phyloP scores from a whole-genome alignment of 2,329 filamentous ascomycete genomes.

The Biscogniauxia sp. region DNA sequence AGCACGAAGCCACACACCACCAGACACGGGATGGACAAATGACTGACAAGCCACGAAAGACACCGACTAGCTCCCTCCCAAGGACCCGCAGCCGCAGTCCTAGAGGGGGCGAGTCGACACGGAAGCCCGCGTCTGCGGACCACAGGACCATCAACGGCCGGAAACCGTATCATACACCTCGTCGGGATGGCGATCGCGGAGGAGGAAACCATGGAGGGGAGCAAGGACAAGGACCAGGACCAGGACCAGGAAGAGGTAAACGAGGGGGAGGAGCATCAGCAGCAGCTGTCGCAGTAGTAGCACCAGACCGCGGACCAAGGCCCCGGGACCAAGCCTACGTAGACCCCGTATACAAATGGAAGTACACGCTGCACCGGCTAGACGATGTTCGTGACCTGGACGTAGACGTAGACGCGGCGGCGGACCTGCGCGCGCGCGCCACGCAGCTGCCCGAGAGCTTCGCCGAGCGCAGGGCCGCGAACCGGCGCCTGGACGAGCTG shows the following conservation, averaged over 20 bases:
- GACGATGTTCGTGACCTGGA: not conserved
- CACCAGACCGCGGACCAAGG: too few species aligned
- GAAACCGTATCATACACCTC: not conserved
- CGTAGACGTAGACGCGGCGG: too few species aligned
- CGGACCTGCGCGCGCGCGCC: too few species aligned
- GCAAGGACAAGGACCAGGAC: too few species aligned
- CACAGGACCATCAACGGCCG: not conserved
- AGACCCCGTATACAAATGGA: not conserved
- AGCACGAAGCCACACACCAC: not conserved
- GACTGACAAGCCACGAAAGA: not conserved
- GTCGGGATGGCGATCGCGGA: not conserved
- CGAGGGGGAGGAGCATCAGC: too few species aligned
- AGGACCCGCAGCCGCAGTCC: not conserved
- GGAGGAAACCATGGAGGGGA: not conserved
- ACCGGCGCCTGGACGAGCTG: not conserved
- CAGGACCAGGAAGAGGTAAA: too few species aligned
- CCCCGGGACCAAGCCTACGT: not conserved
- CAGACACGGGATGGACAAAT: not conserved
- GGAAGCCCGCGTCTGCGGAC: not conserved
- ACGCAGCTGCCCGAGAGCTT: not conserved
- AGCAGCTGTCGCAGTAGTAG: not conserved
- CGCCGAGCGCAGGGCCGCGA: not conserved
- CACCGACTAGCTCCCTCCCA: not conserved
- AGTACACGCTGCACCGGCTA: not conserved
- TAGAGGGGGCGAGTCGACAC: not conserved